Base-by-base conservation (phyloP, 345 rosid species). In the Hevea brasiliensis region DNA sequence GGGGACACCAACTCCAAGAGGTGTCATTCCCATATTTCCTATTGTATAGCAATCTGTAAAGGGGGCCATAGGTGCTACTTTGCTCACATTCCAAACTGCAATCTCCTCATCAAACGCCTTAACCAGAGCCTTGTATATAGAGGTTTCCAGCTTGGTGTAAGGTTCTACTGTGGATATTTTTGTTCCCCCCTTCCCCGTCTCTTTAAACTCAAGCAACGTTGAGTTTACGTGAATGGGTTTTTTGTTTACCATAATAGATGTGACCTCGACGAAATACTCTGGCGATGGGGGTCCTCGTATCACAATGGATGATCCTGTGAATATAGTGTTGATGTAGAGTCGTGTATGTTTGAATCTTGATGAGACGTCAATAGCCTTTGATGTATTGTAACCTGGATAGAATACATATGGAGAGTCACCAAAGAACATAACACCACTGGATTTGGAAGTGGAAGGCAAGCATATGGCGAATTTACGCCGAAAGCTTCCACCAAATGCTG, bases 381-480 rank as follows among this genome's bases (percentile, higher is more conserved):
- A 67, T n/a, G 26, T 40, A 23, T 75, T 67, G 54, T 68, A 68
- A 53, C 42, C 12, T n/a, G 73, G 73, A 51, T 75, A 68, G 62
- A 75, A 75, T 35, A 68, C 72, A 37, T 68, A 75, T 26, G 78
- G 68, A 24, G 78, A 32, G 20, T 75, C 67, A 37, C 78, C 78
- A 9, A 74, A 61, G 61, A 75, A 59, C 41, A 75, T n/a, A 51
- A 61, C 40, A 0, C 73, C 78, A 42, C 60, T 60, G 53, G 73
- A 59, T n/a, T 59, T 59, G 0, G 73, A 23, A 14, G 67, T 35
- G 21, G 78, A 75, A 18, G 78, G 78, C 68, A 75, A 68, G 61
- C 78, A 75, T 7, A 75, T 50, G 21, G 78, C 78, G 44, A 75
- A 61, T 60, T 68, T 75, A 18, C 54, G 51, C 1, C n/a, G 40